These are phyloP conservation scores for Epicoccum nigrum DNA, from an alignment of 2,329 filamentous ascomycete species.

Conservation along the genomic window DNA sequence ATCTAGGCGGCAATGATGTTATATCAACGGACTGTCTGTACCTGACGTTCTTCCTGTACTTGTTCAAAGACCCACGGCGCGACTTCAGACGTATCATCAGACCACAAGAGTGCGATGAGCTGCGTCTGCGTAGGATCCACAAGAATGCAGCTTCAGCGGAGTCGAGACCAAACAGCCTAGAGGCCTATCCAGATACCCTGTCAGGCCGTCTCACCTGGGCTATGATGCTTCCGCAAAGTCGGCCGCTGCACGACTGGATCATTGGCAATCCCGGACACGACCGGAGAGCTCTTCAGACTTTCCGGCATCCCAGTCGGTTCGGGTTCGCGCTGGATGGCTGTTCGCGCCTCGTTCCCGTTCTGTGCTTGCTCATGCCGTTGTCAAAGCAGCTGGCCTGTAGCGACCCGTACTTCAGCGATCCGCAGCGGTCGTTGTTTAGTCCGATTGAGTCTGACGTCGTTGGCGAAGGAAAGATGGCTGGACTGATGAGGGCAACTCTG, in stretches of 20 bases:
- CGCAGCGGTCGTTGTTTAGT: background rate
- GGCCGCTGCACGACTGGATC: constrained; percentile 16
- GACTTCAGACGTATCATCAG: constrained; percentile 12
- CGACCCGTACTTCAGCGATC: constrained; percentile 14
- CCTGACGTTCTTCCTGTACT: constrained; percentile 15
- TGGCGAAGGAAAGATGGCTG: background rate
- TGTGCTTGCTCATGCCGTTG: constrained; percentile 11
- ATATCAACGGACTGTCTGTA: constrained; percentile 15
- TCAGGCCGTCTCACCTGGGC: constrained; percentile 12
- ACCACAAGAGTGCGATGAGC: background rate
- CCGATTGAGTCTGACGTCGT: background rate
- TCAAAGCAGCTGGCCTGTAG: constrained; percentile 7
- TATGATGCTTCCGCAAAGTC: constrained; percentile 9
- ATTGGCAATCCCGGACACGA: constrained; percentile 10
- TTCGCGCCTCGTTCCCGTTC: constrained; percentile 3
- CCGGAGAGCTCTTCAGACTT: background rate
- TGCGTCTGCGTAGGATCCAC: background rate
- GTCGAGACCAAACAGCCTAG: background rate
- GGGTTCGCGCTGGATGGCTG: background rate
- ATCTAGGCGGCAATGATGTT: constrained; percentile 12
- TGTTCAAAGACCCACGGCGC: constrained; percentile 14
- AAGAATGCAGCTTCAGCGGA: background rate
- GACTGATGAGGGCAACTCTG: background rate
- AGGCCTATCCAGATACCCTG: constrained; percentile 8
- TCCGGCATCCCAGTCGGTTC: background rate